phyloP scores from a whole-genome alignment of 1,284 basidiomycete genomes.

The Sporisorium iseilematis-ciliati region DNA sequence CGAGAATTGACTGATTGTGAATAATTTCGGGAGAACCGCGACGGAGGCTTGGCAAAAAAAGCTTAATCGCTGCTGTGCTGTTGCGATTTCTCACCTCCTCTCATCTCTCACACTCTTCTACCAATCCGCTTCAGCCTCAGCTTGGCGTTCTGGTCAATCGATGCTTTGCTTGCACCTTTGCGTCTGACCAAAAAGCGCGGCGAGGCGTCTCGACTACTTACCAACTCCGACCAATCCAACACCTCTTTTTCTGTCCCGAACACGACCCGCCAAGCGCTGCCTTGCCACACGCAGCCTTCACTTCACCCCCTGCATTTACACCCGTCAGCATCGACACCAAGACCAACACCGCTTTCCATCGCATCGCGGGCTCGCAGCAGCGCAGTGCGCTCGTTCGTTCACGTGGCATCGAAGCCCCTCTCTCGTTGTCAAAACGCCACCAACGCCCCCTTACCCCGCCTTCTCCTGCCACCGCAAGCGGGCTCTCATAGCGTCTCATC shows the following conservation, averaged over 20 bases:
- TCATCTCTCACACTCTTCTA: too few relatives aligned
- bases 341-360: background rate
- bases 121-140: too few relatives aligned
- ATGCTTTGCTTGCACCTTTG: too few relatives aligned
- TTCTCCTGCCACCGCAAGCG: background rate
- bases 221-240: background rate
- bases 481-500: background rate
- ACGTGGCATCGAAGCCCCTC: conserved; percentile 1
- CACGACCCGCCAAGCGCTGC: background rate
- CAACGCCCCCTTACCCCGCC: background rate
- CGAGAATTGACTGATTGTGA: background rate
- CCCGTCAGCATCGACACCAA: background rate
- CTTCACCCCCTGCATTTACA: background rate
- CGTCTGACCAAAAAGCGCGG: background rate
- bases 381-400: background rate
- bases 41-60: background rate
- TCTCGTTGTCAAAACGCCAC: conserved; percentile 2
- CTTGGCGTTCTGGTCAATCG: too few relatives aligned
- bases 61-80: background rate
- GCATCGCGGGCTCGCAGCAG: background rate
- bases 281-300: background rate
- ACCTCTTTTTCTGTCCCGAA: too few relatives aligned
- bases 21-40: background rate
- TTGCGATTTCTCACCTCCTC: too few relatives aligned
- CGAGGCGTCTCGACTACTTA: background rate